phyloP scores from a whole-genome alignment of 2,329 filamentous ascomycete species.

The Botryosphaeria agaves region DNA sequence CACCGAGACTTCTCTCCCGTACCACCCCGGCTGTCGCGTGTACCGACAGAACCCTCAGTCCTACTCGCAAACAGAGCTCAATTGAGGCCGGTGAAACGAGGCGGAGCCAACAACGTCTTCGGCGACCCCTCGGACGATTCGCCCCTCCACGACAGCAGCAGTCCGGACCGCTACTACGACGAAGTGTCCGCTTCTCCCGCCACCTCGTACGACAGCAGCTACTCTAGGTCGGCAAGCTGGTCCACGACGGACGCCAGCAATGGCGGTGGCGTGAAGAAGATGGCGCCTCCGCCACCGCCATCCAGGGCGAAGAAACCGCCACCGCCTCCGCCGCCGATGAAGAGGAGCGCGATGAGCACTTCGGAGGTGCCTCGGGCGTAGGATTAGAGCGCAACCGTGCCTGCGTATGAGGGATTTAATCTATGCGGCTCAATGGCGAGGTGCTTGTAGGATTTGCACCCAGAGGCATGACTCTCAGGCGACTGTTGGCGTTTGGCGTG shows the following conservation, averaged over 20 bases:
- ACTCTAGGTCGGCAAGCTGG: slow-evolving; percentile 34
- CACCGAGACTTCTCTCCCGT: slow-evolving; percentile 35
- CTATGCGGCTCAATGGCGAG: no score
- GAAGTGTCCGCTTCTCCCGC: slow-evolving; percentile 36
- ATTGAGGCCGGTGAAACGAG: slow-evolving; percentile 16
- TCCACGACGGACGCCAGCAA: slow-evolving; percentile 12
- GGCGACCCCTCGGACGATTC: slow-evolving; percentile 33
- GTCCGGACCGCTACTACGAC: slow-evolving; percentile 29
- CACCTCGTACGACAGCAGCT: slow-evolving; percentile 31
- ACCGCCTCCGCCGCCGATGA: slow-evolving; percentile 46
- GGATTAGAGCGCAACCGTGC: no score
- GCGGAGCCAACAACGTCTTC: slow-evolving; percentile 22
- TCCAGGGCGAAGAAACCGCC: slow-evolving; percentile 47
- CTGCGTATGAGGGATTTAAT: no score
- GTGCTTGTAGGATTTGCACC: no score
- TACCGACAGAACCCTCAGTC: slow-evolving; percentile 36
- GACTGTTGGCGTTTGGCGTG: no score
- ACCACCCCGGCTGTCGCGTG: slow-evolving; percentile 28
- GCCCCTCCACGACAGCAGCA: slow-evolving; percentile 27
- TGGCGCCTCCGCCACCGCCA: slow-evolving; percentile 44
- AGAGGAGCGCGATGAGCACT: slow-evolving; percentile 33
- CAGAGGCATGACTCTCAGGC: no score
- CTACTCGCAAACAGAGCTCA: slow-evolving; percentile 30
- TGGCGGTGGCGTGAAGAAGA: slow-evolving; percentile 22
- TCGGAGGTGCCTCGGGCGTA: slow-evolving; percentile 17